Evolutionary conservation across 129 eudicot species (phyloP), one percentile per base, ranked within the genome.

Genomic region (Artemisia annua): DNA sequence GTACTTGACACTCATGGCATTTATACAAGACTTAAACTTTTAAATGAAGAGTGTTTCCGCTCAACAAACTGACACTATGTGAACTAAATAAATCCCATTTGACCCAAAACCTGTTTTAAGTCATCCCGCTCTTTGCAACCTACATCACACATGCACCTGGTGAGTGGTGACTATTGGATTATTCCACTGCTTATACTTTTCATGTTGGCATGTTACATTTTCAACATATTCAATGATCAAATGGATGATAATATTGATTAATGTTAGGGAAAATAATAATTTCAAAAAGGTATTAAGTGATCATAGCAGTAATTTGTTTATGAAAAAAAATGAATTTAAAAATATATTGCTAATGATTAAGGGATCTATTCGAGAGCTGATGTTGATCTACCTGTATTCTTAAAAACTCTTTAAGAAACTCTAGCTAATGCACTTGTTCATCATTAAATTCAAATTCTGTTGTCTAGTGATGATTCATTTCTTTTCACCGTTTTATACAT

Each of bases 171-270:
- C 35, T 20, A 22, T 8, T 58, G 39, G 26, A 26, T 12, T 60
- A 24, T 60, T 57, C 28, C 65, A 60, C 46, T 26, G 10, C 66
- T 61, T 61, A 60, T 61, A 26, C 15, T 35, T 26, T 30, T 61
- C 66, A 14, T 39, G 66, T 14, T 13, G 10, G 44, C 12, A 26
- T 61, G 19, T 28, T 12, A 10, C 1, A 11, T 24, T 60, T 60
- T 11, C 13, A 50, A 2, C 55, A 52, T 11, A 52, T 52, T 17
- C 8, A 17, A 52, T 52, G 17, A 43, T 28, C 66, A 61, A 11
- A 24, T 14, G 66, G 18, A 13, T 60, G 66, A 26, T 61, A 5
- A 22, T 61, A 28, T 61, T 61, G 46, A 17, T 7, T 39, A 39
- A 39, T 39, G 46, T 39, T 39, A 39, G 46, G 46, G 7, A 39